These are phyloP conservation scores for Protomyces macrosporus DNA, from an alignment of 1,139 yeast species.

Conservation along the genomic window DNA sequence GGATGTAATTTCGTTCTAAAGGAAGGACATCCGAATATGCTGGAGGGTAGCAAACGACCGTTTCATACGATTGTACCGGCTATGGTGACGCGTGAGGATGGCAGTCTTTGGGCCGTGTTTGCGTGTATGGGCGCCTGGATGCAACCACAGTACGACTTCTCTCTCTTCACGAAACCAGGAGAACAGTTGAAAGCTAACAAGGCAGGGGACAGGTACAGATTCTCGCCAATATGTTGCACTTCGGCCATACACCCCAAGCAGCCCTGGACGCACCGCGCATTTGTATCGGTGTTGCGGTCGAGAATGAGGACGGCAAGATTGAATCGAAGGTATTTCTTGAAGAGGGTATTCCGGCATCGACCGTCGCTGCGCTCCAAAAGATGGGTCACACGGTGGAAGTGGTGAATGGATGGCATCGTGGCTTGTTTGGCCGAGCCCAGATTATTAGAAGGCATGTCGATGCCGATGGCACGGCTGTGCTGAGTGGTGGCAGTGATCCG, in stretches of 20 bases:
- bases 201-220: slow-evolving; percentile 66
- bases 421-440: slow-evolving; percentile 53
- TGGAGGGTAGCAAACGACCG: slow-evolving; percentile 68
- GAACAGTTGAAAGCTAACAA: not conserved
- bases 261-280: slow-evolving; percentile 73
- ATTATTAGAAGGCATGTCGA: slow-evolving; percentile 50
- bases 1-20: slow-evolving; percentile 69
- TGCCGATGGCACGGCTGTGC: slow-evolving; percentile 42
- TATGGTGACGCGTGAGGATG: slow-evolving; percentile 48
- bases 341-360: slow-evolving; percentile 52
- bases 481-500: slow-evolving; percentile 69
- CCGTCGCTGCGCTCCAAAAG: slow-evolving; percentile 44
- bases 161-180: not conserved
- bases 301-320: slow-evolving; percentile 42
- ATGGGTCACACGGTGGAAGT: slow-evolving; percentile 57
- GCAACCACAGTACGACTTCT: slow-evolving; percentile 54
- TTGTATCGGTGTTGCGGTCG: slow-evolving; percentile 52
- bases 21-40: slow-evolving; percentile 53
- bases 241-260: slow-evolving; percentile 65
- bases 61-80: slow-evolving; percentile 85
- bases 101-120: slow-evolving; percentile 57
- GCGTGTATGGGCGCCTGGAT: slow-evolving; percentile 89
- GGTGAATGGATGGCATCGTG: slow-evolving; percentile 47
- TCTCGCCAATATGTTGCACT: slow-evolving; percentile 57
- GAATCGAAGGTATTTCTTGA: slow-evolving; percentile 61